These are phyloP conservation scores for Albatrellus ellisii DNA, from an alignment of 768 basidiomycete species.

Conservation along the genomic window DNA sequence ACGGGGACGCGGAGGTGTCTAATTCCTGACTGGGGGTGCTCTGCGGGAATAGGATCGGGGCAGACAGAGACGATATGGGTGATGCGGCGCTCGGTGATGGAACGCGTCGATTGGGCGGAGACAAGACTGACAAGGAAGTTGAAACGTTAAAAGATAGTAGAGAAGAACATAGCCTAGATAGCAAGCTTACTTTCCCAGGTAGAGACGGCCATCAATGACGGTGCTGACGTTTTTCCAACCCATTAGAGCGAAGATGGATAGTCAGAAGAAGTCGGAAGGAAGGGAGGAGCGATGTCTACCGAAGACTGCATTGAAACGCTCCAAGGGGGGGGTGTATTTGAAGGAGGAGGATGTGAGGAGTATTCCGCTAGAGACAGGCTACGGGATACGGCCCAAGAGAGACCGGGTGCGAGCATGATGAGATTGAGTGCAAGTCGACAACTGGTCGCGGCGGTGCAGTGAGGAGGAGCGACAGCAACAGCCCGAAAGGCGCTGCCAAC, in stretches of 20 bases:
- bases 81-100: constrained; percentile 56
- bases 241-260: constrained; percentile 9
- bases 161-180: constrained; percentile 8
- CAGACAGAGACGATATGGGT: constrained; percentile 70
- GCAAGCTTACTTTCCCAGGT: constrained; percentile 56
- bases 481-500: not conserved
- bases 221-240: constrained; percentile 30
- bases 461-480: not conserved
- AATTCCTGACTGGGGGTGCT: constrained; percentile 55
- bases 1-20: constrained; percentile 46
- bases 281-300: not conserved
- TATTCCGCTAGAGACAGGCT: not conserved
- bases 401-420: not conserved
- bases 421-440: not conserved
- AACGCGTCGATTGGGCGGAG: constrained; percentile 57
- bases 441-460: not conserved
- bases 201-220: constrained; percentile 52
- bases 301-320: not conserved
- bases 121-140: constrained; percentile 30
- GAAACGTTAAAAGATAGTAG: not conserved
- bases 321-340: constrained; percentile 5
- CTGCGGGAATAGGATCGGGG: constrained; percentile 51
- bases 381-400: not conserved
- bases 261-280: not conserved
- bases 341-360: not conserved